Conservation (phyloP, 2,329 filamentous ascomycete genomes). For the Pseudocercospora musae region DNA sequence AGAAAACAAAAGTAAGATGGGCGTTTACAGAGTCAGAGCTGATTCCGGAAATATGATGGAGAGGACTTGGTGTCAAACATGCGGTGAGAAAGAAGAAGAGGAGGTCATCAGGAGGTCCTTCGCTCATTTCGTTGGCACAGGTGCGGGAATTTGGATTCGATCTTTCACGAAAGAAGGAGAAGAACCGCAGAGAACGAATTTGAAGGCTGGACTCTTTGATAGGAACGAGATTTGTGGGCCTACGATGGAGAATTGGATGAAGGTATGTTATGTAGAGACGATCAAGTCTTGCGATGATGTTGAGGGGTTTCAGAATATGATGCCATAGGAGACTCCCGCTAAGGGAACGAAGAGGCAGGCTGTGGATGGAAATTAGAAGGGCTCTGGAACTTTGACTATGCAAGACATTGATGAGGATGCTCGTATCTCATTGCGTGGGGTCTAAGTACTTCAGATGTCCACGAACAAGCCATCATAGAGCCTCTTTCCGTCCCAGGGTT, state of each 20-base stretch:
- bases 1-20: not conserved
- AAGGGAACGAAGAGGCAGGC: slow-evolving; percentile 11
- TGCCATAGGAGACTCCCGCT: slow-evolving; percentile 8
- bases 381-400: too few species aligned
- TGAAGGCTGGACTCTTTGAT: slow-evolving; percentile 14
- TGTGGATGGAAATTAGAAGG: slow-evolving; percentile 10
- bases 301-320: slow-evolving; percentile 7
- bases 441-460: too few species aligned
- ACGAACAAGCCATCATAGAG: not conserved
- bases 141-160: slow-evolving; percentile 12
- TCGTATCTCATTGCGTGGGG: too few species aligned
- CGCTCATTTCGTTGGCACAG: too few species aligned
- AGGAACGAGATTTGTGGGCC: slow-evolving; percentile 7
- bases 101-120: too few species aligned
- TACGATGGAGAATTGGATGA: slow-evolving; percentile 18
- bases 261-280: not conserved
- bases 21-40: slow-evolving; percentile 4
- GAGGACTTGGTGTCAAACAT: slow-evolving; percentile 8
- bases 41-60: slow-evolving; percentile 11
- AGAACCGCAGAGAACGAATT: slow-evolving; percentile 3
- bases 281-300: not conserved
- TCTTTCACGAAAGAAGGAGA: not conserved
- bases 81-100: not conserved
- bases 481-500: not conserved
- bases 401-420: too few species aligned